Conservation (phyloP, 495 filamentous ascomycete genomes). For the Saxispiralis lemnorum region DNA sequence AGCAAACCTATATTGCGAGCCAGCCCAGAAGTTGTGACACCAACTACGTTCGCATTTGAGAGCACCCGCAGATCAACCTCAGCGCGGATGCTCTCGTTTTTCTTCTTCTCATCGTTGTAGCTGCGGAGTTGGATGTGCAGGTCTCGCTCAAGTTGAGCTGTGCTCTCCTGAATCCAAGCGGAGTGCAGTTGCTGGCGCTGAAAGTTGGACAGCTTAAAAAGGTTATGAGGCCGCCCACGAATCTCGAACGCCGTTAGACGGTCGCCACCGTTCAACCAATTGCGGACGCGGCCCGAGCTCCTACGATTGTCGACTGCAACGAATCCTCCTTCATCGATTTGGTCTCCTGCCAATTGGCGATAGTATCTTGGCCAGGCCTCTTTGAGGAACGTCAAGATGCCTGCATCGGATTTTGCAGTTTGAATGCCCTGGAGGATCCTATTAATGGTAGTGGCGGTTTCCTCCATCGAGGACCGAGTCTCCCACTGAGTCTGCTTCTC, state of each 20-base stretch:
- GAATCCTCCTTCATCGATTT: constrained; percentile 22
- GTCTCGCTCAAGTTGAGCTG: constrained; percentile 21
- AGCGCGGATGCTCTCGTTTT: constrained; percentile 23
- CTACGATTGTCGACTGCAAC: constrained; percentile 2
- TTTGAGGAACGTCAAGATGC: constrained; percentile 9
- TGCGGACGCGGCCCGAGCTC: not conserved
- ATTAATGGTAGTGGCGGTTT: constrained; percentile 15
- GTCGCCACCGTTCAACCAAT: not conserved
- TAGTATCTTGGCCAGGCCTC: constrained; percentile 3
- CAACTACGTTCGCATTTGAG: constrained; percentile 42
- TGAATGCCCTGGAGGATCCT: constrained; percentile 19
- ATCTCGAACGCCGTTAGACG: not conserved
- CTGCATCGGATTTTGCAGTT: constrained; percentile 8
- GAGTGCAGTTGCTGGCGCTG: constrained; percentile 18
- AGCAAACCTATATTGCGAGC: constrained; percentile 48
- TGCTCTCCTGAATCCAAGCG: constrained; percentile 32
- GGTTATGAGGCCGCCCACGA: not conserved
- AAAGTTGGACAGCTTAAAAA: constrained; percentile 12
- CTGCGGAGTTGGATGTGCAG: constrained; percentile 19
- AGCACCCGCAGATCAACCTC: constrained; percentile 39
- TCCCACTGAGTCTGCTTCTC: constrained; percentile 25
- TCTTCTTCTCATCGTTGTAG: constrained; percentile 22
- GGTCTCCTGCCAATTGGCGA: constrained; percentile 9
- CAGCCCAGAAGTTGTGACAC: constrained; percentile 57
- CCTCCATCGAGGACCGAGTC: constrained; percentile 17